phyloP scores from a whole-genome alignment of 208 protist genomes.

The Trichomonas gallinae region DNA sequence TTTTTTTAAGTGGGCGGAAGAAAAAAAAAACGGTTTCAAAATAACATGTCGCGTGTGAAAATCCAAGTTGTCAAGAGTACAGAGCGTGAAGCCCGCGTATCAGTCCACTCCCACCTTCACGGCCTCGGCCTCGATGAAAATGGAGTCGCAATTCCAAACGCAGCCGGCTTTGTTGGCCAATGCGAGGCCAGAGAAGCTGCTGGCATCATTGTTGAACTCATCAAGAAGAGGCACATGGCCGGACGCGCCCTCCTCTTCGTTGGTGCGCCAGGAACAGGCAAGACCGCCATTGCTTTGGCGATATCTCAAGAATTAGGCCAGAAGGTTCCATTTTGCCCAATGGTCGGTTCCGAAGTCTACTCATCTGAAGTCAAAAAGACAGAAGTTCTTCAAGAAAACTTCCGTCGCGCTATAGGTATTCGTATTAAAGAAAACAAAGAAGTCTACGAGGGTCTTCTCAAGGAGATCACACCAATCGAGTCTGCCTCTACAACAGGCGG shows the following conservation, averaged over 20 bases:
- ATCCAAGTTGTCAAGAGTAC: constrained; percentile 80
- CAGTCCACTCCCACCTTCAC: constrained; percentile 93
- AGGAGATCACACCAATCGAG: constrained; percentile 91
- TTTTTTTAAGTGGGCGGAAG: neutral
- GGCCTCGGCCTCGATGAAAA: constrained; percentile 84
- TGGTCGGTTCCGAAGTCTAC: constrained; percentile 98
- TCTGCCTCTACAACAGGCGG: constrained; percentile 65
- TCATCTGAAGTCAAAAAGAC: constrained; percentile 99
- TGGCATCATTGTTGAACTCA: constrained; percentile 92
- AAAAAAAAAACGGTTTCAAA: neutral
- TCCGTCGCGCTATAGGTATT: constrained; percentile 94
- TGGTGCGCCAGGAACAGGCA: constrained; percentile 84
- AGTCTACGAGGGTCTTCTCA: constrained; percentile 76
- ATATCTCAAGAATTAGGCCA: constrained; percentile 92
- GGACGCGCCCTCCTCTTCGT: constrained; percentile 96
- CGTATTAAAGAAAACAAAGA: constrained; percentile 99
- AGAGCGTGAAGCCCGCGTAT: constrained; percentile 78
- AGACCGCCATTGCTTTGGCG: constrained; percentile 78
- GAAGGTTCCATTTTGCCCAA: constrained; percentile 96
- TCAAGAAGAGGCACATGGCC: constrained; percentile 97
- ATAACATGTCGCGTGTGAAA: neutral
- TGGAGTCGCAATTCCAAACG: constrained; percentile 54
- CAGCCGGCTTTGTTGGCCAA: constrained; percentile 93
- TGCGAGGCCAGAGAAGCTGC: constrained; percentile 82
- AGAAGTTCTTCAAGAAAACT: constrained; percentile 99